phyloP scores from a whole-genome alignment of 108 stramenopile genomes.

The Fragilaria radians region DNA sequence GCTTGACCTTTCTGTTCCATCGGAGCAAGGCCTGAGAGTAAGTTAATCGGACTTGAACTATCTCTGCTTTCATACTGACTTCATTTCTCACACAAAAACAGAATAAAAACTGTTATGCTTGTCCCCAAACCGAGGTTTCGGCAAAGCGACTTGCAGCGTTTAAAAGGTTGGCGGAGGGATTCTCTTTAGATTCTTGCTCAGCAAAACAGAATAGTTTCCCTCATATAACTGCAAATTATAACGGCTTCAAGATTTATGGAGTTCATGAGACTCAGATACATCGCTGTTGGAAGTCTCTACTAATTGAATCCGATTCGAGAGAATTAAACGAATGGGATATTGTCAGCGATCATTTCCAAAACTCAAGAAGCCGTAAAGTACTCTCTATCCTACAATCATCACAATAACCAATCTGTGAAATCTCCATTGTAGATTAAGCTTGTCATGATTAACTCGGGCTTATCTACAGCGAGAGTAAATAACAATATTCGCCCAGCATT shows the following conservation, averaged over 20 bases:
- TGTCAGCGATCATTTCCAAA: constrained; percentile 3
- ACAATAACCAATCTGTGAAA: no score
- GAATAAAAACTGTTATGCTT: no score
- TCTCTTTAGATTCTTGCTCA: no score
- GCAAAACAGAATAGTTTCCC: no score
- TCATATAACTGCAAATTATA: neutral
- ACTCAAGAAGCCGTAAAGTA: constrained; percentile 7
- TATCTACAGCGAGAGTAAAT: no score
- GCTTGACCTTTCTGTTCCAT: neutral
- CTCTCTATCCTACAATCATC: constrained; percentile 3
- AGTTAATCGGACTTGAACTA: neutral
- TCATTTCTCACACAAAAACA: neutral
- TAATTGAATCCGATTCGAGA: neutral
- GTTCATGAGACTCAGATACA: neutral
- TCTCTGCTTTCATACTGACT: neutral
- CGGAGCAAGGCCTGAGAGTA: neutral
- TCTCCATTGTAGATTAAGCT: no score
- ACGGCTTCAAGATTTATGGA: neutral
- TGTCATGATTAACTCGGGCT: no score
- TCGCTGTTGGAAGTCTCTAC: constrained; percentile 8
- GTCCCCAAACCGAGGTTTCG: no score
- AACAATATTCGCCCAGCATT: no score
- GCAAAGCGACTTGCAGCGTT: neutral
- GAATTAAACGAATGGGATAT: constrained; percentile 7
- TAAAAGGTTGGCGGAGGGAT: neutral